Percentiles rank a stretch among this genome's conserved stretches.
These are phyloP conservation scores for Hymenoscyphus linearis DNA, from an alignment of 2,329 filamentous ascomycete species.

Conservation along the genomic window DNA sequence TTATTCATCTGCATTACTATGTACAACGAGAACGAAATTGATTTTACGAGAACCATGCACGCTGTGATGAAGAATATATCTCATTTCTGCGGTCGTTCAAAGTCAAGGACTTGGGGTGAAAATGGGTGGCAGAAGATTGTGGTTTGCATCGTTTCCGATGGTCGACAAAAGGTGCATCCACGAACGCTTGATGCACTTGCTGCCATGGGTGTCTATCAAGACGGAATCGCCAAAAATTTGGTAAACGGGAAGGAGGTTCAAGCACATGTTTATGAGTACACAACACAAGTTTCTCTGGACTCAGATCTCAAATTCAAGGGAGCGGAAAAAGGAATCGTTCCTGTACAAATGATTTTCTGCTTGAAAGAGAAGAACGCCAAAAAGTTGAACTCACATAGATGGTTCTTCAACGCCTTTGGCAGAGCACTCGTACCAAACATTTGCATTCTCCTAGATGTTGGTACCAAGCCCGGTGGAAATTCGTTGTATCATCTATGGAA, in stretches of 20 bases:
- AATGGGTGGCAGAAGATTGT: conserved; percentile 99
- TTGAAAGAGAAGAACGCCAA: conserved; percentile 96
- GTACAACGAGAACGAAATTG: conserved; percentile 98
- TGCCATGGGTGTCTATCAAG: conserved; percentile 96
- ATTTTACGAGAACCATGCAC: conserved; percentile 97
- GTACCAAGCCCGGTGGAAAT: conserved; percentile 81
- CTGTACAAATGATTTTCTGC: conserved; percentile 97
- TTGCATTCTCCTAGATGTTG: conserved; percentile 93
- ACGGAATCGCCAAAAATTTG: conserved; percentile 96
- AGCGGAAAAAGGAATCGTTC: conserved; percentile 96
- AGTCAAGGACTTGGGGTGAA: conserved; percentile 94
- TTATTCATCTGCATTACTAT: conserved; percentile 96
- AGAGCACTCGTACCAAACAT: conserved; percentile 90
- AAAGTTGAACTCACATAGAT: conserved; percentile 96
- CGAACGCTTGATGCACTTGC: conserved; percentile 90
- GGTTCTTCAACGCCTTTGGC: conserved; percentile 99
- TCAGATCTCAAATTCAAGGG: conserved; percentile 97
- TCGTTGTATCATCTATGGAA: conserved; percentile 99
- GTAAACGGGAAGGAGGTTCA: conserved; percentile 96
- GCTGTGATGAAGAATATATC: conserved; percentile 98
- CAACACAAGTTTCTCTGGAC: conserved; percentile 93
- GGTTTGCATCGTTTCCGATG: conserved; percentile 93
- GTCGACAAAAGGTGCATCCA: conserved; percentile 87
- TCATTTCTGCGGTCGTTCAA: conserved; percentile 89
- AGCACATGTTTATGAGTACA: conserved; percentile 98